A percentile compares a stretch with the other conserved stretches of the same genome.
These are phyloP conservation scores for Fusarium sp. DNA, from an alignment of 2,329 filamentous ascomycete species.

Conservation along the genomic window DNA sequence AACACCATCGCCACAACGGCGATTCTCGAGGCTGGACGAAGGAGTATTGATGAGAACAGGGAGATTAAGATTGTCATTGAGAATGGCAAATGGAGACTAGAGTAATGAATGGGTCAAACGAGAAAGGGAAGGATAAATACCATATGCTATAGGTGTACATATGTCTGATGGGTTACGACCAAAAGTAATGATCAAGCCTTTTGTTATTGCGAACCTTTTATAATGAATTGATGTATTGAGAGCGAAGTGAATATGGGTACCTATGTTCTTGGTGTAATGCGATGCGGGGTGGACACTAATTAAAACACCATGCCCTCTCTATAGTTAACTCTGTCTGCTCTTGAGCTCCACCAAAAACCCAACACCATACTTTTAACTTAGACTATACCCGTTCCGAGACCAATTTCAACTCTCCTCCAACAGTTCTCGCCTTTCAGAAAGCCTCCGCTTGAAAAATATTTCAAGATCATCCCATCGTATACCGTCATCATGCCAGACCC, in stretches of 20 bases:
- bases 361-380: slow-evolving; percentile 3
- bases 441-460: background rate
- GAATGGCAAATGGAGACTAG: slow-evolving; percentile 76
- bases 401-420: no score
- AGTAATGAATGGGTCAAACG: slow-evolving; percentile 50
- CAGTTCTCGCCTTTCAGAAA: no score
- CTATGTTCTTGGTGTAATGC: slow-evolving; percentile 13
- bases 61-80: slow-evolving; percentile 79
- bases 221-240: background rate
- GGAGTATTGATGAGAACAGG: slow-evolving; percentile 85
- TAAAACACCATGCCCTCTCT: slow-evolving; percentile 17
- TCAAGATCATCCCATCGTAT: no score
- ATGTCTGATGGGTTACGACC: slow-evolving; percentile 27
- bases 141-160: slow-evolving; percentile 19
- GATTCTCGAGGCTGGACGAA: slow-evolving; percentile 87
- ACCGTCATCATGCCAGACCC: slow-evolving; percentile 43
- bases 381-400: background rate
- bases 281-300: slow-evolving; percentile 32
- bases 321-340: background rate
- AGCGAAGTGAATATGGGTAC: slow-evolving; percentile 5
- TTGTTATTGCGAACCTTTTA: background rate
- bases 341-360: slow-evolving; percentile 42
- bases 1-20: slow-evolving; percentile 95
- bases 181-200: slow-evolving; percentile 36
- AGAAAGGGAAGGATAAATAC: slow-evolving; percentile 16